Evolutionary conservation across 495 filamentous ascomycete species (phyloP).

Genomic region (Podospora comata): DNA sequence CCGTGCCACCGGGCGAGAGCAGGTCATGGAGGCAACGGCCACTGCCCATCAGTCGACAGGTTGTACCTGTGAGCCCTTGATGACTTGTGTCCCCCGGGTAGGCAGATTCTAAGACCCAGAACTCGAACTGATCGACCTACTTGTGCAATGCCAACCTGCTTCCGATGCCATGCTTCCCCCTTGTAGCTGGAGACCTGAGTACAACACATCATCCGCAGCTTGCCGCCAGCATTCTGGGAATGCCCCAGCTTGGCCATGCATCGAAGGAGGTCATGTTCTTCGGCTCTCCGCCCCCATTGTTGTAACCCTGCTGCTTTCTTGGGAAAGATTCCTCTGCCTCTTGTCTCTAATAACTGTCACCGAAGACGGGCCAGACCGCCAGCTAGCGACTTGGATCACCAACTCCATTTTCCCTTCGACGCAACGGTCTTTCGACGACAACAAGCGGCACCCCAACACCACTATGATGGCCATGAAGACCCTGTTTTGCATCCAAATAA

Average conservation of each 20-base stretch:
- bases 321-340: background rate
- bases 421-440: background rate
- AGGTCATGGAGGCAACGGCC: background rate
- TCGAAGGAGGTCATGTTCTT: background rate
- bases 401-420: background rate
- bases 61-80: background rate
- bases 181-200: background rate
- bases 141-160: background rate
- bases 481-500: slow-evolving; percentile 1
- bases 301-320: background rate
- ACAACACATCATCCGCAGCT: background rate
- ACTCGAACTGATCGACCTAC: background rate
- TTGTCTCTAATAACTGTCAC: background rate
- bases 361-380: background rate
- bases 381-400: background rate
- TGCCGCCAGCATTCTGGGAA: background rate
- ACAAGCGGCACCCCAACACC: background rate
- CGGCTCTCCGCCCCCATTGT: background rate
- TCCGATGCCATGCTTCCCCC: no score
- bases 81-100: background rate
- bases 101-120: background rate
- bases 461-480: background rate
- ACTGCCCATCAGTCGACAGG: background rate
- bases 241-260: background rate
- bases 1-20: background rate